Evolutionary conservation across 1,139 yeast species (phyloP).

Genomic region (Protomyces gravidus): DNA sequence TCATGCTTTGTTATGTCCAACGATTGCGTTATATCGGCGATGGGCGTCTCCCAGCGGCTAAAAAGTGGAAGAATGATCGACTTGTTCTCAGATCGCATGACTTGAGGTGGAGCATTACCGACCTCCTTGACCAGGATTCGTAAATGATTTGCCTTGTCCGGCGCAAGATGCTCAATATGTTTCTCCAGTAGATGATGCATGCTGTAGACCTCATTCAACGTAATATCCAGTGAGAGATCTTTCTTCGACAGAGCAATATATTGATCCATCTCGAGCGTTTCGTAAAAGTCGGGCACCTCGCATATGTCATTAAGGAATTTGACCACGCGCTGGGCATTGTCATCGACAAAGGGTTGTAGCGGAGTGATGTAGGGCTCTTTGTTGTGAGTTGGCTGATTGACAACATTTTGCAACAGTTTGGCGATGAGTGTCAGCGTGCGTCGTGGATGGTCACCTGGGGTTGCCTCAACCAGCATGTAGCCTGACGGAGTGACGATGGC

Average conservation of each 20-base stretch:
- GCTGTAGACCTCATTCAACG: conserved; percentile 43
- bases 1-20: conserved; percentile 42
- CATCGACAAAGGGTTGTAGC: conserved; percentile 40
- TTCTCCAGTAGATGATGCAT: conserved; percentile 43
- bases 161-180: conserved; percentile 35
- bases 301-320: conserved; percentile 43
- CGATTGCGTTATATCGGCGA: conserved; percentile 39
- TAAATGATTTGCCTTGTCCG: conserved; percentile 37
- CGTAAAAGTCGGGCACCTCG: conserved; percentile 46
- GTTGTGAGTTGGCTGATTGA: conserved; percentile 52
- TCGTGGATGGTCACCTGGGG: conserved; percentile 50
- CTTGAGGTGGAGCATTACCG: conserved; percentile 40
- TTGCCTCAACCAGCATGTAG: conserved; percentile 46
- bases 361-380: conserved; percentile 44
- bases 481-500: conserved; percentile 88
- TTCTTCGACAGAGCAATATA: conserved; percentile 44
- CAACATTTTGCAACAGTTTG: conserved; percentile 78
- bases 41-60: conserved; percentile 43
- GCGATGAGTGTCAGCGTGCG: conserved; percentile 77
- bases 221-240: conserved; percentile 41
- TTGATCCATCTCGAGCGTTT: conserved; percentile 45
- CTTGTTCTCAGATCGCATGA: conserved; percentile 41
- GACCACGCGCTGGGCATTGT: conserved; percentile 40
- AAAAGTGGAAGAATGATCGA: conserved; percentile 41
- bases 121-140: conserved; percentile 39